These are phyloP conservation scores for Cryoendolithus antarcticus DNA, from an alignment of 2,329 filamentous ascomycete genomes.

Conservation along the genomic window DNA sequence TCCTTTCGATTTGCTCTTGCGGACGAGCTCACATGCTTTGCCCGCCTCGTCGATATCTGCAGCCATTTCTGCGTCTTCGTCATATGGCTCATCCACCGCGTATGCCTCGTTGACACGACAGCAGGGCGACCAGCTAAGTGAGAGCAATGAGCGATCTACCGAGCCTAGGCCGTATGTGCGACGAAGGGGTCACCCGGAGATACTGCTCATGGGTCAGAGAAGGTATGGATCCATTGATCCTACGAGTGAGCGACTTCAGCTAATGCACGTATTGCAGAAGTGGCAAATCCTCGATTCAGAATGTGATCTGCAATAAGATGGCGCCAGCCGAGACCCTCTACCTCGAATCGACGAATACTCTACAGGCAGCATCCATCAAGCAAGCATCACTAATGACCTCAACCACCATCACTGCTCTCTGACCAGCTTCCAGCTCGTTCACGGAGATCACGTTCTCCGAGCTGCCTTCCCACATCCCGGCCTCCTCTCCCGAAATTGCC, in stretches of 20 bases:
- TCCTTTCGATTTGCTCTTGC: slow-evolving; percentile 20
- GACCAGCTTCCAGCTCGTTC: slow-evolving; percentile 56
- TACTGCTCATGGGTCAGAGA: slow-evolving; percentile 90
- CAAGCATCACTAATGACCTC: slow-evolving; percentile 36
- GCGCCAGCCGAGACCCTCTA: slow-evolving; percentile 92
- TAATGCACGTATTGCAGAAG: slow-evolving; percentile 47
- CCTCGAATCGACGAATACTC: slow-evolving; percentile 83
- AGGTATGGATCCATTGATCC: slow-evolving; percentile 45
- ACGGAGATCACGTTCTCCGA: slow-evolving; percentile 99
- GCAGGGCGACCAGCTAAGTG: slow-evolving; percentile 8
- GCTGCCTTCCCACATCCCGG: slow-evolving; percentile 88
- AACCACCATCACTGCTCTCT: not conserved
- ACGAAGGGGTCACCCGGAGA: slow-evolving; percentile 44
- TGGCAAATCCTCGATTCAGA: slow-evolving; percentile 96
- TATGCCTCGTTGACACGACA: slow-evolving; percentile 20
- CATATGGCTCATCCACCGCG: slow-evolving; percentile 15
- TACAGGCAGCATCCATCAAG: slow-evolving; percentile 93
- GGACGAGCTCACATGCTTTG: not conserved
- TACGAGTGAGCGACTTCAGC: slow-evolving; percentile 8
- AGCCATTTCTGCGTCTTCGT: slow-evolving; percentile 14
- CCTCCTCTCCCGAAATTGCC: slow-evolving; percentile 79
- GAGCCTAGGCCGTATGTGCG: slow-evolving; percentile 7
- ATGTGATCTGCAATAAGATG: slow-evolving; percentile 98
- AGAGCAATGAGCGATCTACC: slow-evolving; percentile 8
- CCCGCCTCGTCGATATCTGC: slow-evolving; percentile 9